These are phyloP conservation scores for Aspergillus carlsbadensis DNA, from an alignment of 495 filamentous ascomycete genomes.

Conservation along the genomic window DNA sequence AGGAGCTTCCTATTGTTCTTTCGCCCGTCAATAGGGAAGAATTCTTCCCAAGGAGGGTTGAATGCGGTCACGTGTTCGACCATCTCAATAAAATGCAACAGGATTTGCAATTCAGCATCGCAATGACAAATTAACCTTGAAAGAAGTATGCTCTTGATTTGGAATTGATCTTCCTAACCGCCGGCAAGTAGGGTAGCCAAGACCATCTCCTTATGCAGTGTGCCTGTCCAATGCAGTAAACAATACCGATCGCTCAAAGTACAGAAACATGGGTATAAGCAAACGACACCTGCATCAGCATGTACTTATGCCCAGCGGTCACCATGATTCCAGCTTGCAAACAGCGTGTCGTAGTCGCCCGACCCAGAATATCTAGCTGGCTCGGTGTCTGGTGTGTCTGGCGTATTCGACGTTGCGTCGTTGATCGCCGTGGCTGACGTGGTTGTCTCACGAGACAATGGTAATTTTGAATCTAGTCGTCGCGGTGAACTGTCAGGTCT, in stretches of 20 bases:
- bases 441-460: neutral
- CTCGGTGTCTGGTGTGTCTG: neutral
- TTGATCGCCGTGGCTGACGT: neutral
- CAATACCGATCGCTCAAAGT: neutral
- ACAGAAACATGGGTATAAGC: constrained; percentile 12
- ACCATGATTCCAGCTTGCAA: constrained; percentile 17
- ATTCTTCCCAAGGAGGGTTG: neutral
- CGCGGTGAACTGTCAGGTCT: constrained; percentile 10
- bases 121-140: neutral
- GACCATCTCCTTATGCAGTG: neutral
- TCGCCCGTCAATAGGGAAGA: constrained; percentile 17
- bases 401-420: neutral
- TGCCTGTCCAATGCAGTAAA: neutral
- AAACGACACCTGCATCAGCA: neutral
- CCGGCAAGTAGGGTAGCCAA: neutral
- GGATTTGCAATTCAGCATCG: neutral
- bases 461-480: constrained; percentile 4
- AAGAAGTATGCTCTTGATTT: neutral
- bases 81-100: neutral
- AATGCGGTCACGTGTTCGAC: constrained; percentile 17
- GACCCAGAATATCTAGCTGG: neutral
- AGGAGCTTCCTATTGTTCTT: constrained; percentile 24
- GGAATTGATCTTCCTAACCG: no score
- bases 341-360: constrained; percentile 10
- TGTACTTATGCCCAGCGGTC: constrained; percentile 22